These are phyloP conservation scores for Moricandia arvensis DNA, from an alignment of 345 rosid species.

Conservation along the genomic window DNA sequence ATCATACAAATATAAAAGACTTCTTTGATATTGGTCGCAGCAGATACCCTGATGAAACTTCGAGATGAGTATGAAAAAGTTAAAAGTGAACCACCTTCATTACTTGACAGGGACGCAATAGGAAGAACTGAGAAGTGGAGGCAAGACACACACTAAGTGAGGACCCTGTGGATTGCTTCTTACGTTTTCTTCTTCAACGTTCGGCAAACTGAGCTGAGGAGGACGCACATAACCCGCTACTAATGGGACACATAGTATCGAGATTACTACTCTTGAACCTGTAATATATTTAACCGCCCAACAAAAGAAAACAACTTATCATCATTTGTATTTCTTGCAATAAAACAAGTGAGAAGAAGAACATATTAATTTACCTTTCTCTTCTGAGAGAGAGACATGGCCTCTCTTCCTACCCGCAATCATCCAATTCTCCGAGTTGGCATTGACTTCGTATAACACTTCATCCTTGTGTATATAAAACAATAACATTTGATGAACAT, in stretches of 20 bases:
- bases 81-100: neutral
- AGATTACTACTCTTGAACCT: conserved; percentile 60
- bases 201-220: conserved; percentile 69
- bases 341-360: neutral
- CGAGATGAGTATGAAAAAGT: neutral
- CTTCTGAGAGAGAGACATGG: conserved; percentile 59
- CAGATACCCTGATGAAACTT: neutral
- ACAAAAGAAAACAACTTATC: neutral
- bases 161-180: conserved; percentile 90
- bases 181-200: conserved; percentile 65
- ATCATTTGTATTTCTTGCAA: neutral
- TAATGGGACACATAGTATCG: conserved; percentile 77
- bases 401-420: conserved; percentile 97
- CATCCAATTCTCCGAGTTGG: conserved; percentile 86
- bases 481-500: neutral
- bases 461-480: conserved; percentile 55
- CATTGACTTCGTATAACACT: conserved; percentile 79
- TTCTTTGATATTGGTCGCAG: neutral
- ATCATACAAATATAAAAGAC: neutral
- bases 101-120: conserved; percentile 66
- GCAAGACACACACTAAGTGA: conserved; percentile 85
- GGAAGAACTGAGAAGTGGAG: conserved; percentile 85
- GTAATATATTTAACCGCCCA: neutral
- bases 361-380: conserved; percentile 55
- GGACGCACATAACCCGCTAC: conserved; percentile 90